These are phyloP conservation scores for Sporothrix variecibatus DNA, from an alignment of 2,329 filamentous ascomycete genomes.

Conservation along the genomic window DNA sequence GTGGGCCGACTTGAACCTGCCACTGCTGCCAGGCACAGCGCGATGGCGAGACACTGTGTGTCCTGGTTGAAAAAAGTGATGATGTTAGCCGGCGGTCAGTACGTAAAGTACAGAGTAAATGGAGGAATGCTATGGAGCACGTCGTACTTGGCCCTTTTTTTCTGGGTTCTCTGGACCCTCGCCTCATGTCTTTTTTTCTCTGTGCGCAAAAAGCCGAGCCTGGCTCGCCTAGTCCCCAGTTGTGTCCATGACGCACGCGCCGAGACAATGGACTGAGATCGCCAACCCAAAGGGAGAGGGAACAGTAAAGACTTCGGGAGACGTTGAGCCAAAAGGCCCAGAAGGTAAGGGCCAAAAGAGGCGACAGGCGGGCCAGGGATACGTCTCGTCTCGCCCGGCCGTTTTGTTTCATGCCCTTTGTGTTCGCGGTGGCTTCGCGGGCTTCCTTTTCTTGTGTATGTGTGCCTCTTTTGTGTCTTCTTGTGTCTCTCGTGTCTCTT, in stretches of 20 bases:
- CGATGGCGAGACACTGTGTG: slow-evolving; percentile 9
- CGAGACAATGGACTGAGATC: slow-evolving; percentile 22
- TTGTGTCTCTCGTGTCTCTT: neutral
- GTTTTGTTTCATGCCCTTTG: slow-evolving; percentile 23
- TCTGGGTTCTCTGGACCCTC: neutral
- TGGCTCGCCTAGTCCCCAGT: neutral
- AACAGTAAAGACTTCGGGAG: neutral
- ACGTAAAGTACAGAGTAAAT: neutral
- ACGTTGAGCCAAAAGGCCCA: neutral
- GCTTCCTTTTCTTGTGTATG: neutral
- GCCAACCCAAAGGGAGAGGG: slow-evolving; percentile 6
- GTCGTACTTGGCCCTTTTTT: neutral
- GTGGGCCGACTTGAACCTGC: neutral
- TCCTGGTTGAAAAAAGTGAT: neutral
- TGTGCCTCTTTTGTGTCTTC: neutral
- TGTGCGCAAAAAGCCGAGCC: neutral
- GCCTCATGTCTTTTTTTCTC: neutral
- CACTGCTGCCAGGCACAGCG: neutral
- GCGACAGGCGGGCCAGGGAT: neutral
- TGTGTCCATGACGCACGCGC: slow-evolving; percentile 14
- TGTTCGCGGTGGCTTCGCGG: slow-evolving; percentile 13
- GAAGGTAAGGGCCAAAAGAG: neutral
- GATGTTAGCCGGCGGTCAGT: neutral
- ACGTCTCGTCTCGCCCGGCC: slow-evolving; percentile 17
- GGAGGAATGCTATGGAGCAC: neutral